Evolutionary conservation across 176 grass and related monocot species (phyloP).

Genomic region (sorghum (Sorghum bicolor)): Sorghum_bicolor_NCBIv3 NC_012871.2:63862501-63863000

Average conservation of each 20-base stretch:
- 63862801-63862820: constrained; percentile 81
- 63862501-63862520: neutral
- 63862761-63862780: constrained; percentile 94
- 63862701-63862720: constrained; percentile 13
- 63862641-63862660: neutral
- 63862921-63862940: constrained; percentile 83
- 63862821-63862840: constrained; percentile 98
- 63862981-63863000: constrained; percentile 98
- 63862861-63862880: constrained; percentile 85
- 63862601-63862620: neutral
- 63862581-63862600: neutral
- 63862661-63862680: neutral
- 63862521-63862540: neutral
- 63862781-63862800: constrained; percentile 93
- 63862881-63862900: constrained; percentile 72
- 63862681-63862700: constrained; percentile 10
- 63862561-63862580: neutral
- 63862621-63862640: neutral
- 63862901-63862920: constrained; percentile 72
- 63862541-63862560: neutral
- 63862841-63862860: constrained; percentile 90
- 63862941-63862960: constrained; percentile 83
- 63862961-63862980: constrained; percentile 92
- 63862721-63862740: constrained; percentile 17
- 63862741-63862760: constrained; percentile 96